phyloP scores from a whole-genome alignment of 2,329 filamentous ascomycete species.

The Apiospora saccharicola region DNA sequence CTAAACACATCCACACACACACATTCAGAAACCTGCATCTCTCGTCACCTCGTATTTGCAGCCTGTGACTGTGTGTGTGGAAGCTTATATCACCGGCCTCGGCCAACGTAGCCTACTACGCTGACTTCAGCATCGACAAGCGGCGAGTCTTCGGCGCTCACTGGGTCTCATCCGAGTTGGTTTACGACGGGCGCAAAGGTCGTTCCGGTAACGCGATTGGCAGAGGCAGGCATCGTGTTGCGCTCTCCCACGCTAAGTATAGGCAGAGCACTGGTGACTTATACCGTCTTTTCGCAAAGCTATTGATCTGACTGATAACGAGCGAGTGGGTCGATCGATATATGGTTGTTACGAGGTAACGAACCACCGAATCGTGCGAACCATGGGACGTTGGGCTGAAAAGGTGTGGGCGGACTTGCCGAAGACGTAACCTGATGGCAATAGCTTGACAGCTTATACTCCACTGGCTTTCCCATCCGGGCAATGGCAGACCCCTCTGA shows the following conservation, averaged over 20 bases:
- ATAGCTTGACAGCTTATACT: constrained; percentile 19
- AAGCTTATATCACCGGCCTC: constrained; percentile 7
- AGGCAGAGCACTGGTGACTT: neutral
- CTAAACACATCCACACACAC: neutral
- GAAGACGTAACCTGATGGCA: constrained; percentile 20
- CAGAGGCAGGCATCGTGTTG: neutral
- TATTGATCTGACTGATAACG: neutral
- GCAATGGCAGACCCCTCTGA: neutral
- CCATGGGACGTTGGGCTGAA: constrained; percentile 21
- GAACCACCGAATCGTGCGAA: constrained; percentile 8
- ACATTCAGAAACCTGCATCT: constrained; percentile 10
- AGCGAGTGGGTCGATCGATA: constrained; percentile 14
- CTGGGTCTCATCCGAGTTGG: neutral
- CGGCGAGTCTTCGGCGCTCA: constrained; percentile 18
- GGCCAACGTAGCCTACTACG: constrained; percentile 5
- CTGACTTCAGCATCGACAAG: constrained; percentile 13
- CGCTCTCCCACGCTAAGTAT: neutral
- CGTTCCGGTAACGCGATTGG: neutral
- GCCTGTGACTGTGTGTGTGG: constrained; percentile 9
- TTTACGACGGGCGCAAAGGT: neutral
- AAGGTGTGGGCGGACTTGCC: constrained; percentile 23
- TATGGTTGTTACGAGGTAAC: constrained; percentile 22
- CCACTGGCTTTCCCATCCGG: constrained; percentile 11
- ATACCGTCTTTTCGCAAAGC: constrained; percentile 7
- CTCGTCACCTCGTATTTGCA: constrained; percentile 17